phyloP scores from a whole-genome alignment of 1,284 basidiomycete genomes.

The Jaminaea rosea region DNA sequence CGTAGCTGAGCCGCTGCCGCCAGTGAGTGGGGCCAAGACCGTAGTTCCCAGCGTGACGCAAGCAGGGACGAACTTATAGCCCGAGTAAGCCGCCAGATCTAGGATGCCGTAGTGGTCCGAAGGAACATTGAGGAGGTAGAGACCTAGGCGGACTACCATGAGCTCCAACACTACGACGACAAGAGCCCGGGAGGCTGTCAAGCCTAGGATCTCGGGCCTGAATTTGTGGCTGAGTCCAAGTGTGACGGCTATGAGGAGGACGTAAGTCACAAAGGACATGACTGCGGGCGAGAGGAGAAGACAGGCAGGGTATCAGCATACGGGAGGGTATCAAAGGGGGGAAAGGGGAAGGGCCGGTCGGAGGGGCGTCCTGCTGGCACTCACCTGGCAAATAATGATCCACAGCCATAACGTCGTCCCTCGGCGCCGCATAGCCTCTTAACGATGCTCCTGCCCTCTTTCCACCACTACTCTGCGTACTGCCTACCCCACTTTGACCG shows the following conservation, averaged over 20 bases:
- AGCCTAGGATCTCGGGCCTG: slow-evolving; percentile 79
- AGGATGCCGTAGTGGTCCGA: slow-evolving; percentile 56
- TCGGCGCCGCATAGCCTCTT: slow-evolving; percentile 64
- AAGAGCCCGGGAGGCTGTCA: slow-evolving; percentile 68
- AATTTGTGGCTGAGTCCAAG: slow-evolving; percentile 75
- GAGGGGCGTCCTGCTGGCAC: slow-evolving; percentile 37
- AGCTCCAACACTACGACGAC: slow-evolving; percentile 58
- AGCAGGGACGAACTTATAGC: slow-evolving; percentile 81
- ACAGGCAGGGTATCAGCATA: too few relatives aligned
- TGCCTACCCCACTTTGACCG: slow-evolving; percentile 1
- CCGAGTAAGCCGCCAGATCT: slow-evolving; percentile 64
- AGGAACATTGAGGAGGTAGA: slow-evolving; percentile 78
- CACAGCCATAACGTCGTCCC: slow-evolving; percentile 91
- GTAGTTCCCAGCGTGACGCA: slow-evolving; percentile 35
- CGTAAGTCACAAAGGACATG: slow-evolving; percentile 94
- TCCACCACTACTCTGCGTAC: slow-evolving; percentile 26
- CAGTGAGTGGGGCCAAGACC: too few relatives aligned
- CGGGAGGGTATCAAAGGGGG: background rate
- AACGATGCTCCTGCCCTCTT: slow-evolving; percentile 13
- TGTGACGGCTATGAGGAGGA: slow-evolving; percentile 70
- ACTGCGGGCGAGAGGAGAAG: slow-evolving; percentile 51
- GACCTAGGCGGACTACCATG: slow-evolving; percentile 75
- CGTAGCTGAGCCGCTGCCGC: too few relatives aligned
- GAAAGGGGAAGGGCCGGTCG: background rate
- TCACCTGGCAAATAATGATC: slow-evolving; percentile 90